These are phyloP conservation scores for Crepidotus variabilis DNA, from an alignment of 768 basidiomycete species.

Conservation along the genomic window DNA sequence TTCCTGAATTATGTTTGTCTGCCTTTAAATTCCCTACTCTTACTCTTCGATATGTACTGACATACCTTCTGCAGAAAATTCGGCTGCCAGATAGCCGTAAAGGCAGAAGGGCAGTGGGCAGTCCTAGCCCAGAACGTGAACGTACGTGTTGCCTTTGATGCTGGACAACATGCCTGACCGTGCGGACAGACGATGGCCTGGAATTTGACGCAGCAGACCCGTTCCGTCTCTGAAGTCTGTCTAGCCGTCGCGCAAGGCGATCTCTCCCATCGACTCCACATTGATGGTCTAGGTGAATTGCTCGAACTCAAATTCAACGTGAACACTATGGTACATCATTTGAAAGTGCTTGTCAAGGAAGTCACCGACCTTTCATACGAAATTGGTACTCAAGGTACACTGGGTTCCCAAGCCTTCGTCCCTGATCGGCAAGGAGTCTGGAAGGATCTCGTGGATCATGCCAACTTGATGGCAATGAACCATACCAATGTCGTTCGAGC, in stretches of 20 bases:
- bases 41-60: not conserved
- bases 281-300: not conserved
- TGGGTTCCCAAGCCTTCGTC: slow-evolving; percentile 79
- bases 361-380: slow-evolving; percentile 68
- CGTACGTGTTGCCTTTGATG: too few relatives aligned
- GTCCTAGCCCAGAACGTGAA: too few relatives aligned
- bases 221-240: not conserved
- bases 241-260: not conserved
- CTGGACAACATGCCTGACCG: too few relatives aligned
- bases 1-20: too few relatives aligned
- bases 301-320: not conserved
- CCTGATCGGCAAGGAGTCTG: slow-evolving; percentile 76
- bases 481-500: slow-evolving; percentile 48
- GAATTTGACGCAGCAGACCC: not conserved
- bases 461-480: slow-evolving; percentile 65
- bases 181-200: too few relatives aligned
- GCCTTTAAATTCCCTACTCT: too few relatives aligned
- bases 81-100: not conserved
- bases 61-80: not conserved
- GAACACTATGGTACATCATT: not conserved
- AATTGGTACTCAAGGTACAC: slow-evolving; percentile 53
- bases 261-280: not conserved
- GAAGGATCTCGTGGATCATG: slow-evolving; percentile 65
- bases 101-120: too few relatives aligned
- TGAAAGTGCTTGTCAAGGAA: slow-evolving; percentile 14